A percentile compares a stretch with the other conserved stretches of the same genome.
phyloP scores from a whole-genome alignment of 768 basidiomycete species.

The Podaxis carcinomalis region DNA sequence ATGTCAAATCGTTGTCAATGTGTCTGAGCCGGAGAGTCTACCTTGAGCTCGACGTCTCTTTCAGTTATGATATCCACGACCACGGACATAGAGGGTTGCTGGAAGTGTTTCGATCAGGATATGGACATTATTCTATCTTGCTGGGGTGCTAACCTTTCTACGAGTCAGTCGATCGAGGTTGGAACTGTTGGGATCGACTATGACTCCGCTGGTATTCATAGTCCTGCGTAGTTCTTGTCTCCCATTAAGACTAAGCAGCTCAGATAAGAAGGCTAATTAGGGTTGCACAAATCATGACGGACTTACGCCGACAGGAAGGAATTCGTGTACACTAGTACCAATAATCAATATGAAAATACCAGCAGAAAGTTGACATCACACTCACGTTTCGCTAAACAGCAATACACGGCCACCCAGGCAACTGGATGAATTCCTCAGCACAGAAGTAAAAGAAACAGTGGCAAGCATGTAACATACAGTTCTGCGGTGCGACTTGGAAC shows the following conservation, averaged over 20 bases:
- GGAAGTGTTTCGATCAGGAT: not conserved
- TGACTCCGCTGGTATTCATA: not conserved
- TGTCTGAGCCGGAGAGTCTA: not conserved
- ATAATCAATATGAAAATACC: not conserved
- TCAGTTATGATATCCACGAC: slow-evolving; percentile 4
- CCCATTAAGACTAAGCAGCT: slow-evolving; percentile 16
- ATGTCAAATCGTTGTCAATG: not conserved
- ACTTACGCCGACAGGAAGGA: slow-evolving; percentile 23
- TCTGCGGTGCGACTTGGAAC: slow-evolving; percentile 20
- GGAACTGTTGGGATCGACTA: not conserved
- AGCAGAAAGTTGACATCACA: not conserved
- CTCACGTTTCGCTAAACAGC: slow-evolving; percentile 27
- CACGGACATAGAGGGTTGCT: not conserved
- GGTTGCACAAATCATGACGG: not conserved
- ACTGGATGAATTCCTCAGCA: slow-evolving; percentile 13
- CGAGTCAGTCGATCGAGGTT: not conserved
- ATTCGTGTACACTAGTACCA: slow-evolving; percentile 22
- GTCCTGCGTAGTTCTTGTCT: slow-evolving; percentile 18
- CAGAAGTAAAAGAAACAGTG: not conserved
- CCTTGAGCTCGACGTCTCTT: slow-evolving; percentile 2
- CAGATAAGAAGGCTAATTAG: not conserved
- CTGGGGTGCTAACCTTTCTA: not conserved
- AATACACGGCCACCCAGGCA: slow-evolving; percentile 27
- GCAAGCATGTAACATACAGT: slow-evolving; percentile 13
- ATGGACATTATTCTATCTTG: too few species aligned